Conservation (phyloP, 352 stramenopile genomes). For the Pythium sp. region DNA sequence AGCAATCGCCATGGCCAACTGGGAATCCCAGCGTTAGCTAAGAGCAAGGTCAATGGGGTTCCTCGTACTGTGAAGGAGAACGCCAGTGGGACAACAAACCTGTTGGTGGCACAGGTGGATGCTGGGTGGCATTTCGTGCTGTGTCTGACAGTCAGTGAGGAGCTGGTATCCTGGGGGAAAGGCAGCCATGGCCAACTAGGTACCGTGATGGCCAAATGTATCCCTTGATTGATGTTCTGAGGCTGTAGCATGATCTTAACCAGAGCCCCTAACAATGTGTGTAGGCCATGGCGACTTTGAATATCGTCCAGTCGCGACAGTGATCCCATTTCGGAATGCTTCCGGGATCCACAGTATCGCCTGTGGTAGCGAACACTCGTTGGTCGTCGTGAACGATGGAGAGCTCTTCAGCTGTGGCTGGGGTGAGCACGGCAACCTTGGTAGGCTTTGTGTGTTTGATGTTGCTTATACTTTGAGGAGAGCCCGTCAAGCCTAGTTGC, state of each 20-base stretch:
- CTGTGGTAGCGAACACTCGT: conserved; percentile 72
- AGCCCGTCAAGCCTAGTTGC: background rate
- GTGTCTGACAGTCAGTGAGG: conserved; percentile 30
- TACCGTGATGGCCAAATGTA: background rate
- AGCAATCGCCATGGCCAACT: conserved; percentile 82
- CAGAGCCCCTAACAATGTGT: background rate
- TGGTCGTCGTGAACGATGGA: conserved; percentile 48
- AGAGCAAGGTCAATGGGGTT: conserved; percentile 22
- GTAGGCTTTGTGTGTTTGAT: conserved; percentile 27
- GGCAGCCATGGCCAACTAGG: conserved; percentile 70
- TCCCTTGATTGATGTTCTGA: background rate
- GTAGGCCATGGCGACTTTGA: conserved; percentile 18
- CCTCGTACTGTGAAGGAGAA: conserved; percentile 21
- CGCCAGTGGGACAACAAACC: background rate
- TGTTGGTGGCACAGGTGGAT: conserved; percentile 34
- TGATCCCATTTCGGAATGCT: conserved; percentile 22
- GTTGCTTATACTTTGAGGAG: background rate
- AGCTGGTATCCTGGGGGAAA: conserved; percentile 71
- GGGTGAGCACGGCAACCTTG: conserved; percentile 83
- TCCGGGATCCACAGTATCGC: conserved; percentile 38
- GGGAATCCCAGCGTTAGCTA: conserved; percentile 22
- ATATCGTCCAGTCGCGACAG: conserved; percentile 11
- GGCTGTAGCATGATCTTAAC: background rate
- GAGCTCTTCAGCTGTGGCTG: conserved; percentile 78
- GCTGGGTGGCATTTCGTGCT: conserved; percentile 83